Conservation (phyloP, 169 alveolate species). For the Cryptosporidium meleagridis region DNA sequence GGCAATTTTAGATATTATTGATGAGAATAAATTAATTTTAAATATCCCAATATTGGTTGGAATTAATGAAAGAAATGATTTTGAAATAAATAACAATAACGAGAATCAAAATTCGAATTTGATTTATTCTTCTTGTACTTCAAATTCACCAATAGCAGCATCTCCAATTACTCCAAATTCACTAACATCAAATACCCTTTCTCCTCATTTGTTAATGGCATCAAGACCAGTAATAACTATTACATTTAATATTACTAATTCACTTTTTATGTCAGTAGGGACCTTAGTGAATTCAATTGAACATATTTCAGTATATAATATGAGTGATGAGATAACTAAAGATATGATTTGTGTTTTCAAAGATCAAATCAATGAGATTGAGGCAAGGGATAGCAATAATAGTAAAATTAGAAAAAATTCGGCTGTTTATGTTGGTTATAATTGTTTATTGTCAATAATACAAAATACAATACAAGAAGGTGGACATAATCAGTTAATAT, state of each 20-base stretch:
- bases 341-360: constrained; percentile 49
- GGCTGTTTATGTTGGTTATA: constrained; percentile 64
- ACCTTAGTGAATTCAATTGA: constrained; percentile 56
- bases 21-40: constrained; percentile 16
- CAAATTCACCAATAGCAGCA: not conserved
- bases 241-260: constrained; percentile 31
- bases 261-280: constrained; percentile 49
- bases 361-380: constrained; percentile 24
- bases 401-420: not conserved
- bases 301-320: constrained; percentile 35
- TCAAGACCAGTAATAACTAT: constrained; percentile 66
- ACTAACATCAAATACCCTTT: constrained; percentile 12
- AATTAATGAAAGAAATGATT: not conserved
- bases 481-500: constrained; percentile 43
- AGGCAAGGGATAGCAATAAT: not conserved
- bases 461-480: constrained; percentile 72
- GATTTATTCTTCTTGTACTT: not conserved
- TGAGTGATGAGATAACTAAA: constrained; percentile 8
- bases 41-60: constrained; percentile 65
- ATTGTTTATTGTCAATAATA: constrained; percentile 58
- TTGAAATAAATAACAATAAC: not conserved
- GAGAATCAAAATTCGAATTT: not conserved
- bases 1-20: constrained; percentile 36
- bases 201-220: constrained; percentile 54
- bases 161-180: constrained; percentile 48